Base-by-base conservation (phyloP, 2,329 filamentous ascomycete genomes). In the Amauroascus niger region DNA sequence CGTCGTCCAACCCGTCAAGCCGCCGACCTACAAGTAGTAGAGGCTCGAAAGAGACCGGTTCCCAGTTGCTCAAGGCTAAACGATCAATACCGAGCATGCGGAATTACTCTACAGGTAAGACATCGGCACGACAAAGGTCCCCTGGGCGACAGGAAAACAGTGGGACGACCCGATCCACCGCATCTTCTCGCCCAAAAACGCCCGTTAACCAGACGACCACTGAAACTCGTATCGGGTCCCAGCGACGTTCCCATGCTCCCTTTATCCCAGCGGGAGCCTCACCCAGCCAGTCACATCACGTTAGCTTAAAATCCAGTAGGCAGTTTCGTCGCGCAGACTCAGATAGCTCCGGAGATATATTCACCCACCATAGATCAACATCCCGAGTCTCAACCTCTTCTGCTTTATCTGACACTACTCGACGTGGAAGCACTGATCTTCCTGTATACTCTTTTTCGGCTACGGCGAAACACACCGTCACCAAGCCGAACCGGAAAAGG, bases 311-410 rank as follows among this genome's bases (percentile, higher is more conserved):
- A 70, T 76, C 72, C 45, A 76, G 82, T 26, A 83, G 87, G 32
- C 76, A 80, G 35, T 83, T 90, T 65, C 82, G 88, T 44, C 86
- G 91, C 43, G 83, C 88, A 63, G 88, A 94, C 62, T 95, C 88
- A 7, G 88, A 95, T 62, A 79, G 81, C 60, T 80, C 71, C 39
- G 69, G 65, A 51, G 80, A 81, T 56, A 77, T 66, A 30, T 65
- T 68, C 61, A 65, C 52, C 58, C 76, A 59, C 65, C 61, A 75
- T 65, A 60, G 71, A 61, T 63, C 73, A 32, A 58, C 67, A 30
- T 69, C 71, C 53, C 69, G 71, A 39, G 59, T 70, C n/a, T 67
- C 71, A 18, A 66, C 67, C 37, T 60, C 67, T 16, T 65, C 69
- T 14, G 50, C 30, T 54, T 71, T 73, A 16, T 72, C 74, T 16